phyloP scores from a whole-genome alignment of 2,329 filamentous ascomycete species.

The Cytospora chrysosperma region DNA sequence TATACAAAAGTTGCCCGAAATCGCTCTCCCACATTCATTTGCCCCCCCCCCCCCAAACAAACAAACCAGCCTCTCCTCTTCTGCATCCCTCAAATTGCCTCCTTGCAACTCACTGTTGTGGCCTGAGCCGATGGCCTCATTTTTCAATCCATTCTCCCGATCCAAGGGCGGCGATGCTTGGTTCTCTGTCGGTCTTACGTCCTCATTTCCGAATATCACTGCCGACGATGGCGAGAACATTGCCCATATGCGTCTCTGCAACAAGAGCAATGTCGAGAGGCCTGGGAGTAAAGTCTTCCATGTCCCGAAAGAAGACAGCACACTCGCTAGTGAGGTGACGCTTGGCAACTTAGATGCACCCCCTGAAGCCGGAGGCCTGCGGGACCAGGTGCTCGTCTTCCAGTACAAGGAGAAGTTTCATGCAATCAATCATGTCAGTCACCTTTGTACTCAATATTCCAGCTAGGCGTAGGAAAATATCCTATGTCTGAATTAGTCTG shows the following conservation, averaged over 20 bases:
- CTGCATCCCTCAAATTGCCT: not conserved
- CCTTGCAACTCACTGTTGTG: not conserved
- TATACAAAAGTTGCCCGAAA: no score
- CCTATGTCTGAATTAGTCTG: not conserved
- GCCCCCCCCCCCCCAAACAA: no score
- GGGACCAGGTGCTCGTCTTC: slow-evolving; percentile 23
- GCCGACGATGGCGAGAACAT: slow-evolving; percentile 12
- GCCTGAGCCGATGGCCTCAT: slow-evolving; percentile 5
- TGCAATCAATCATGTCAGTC: slow-evolving; percentile 20
- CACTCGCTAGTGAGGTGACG: slow-evolving; percentile 8
- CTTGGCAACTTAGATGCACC: slow-evolving; percentile 7
- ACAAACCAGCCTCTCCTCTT: no score
- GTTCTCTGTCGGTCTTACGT: slow-evolving; percentile 17
- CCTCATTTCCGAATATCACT: slow-evolving; percentile 22
- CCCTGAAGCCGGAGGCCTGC: slow-evolving; percentile 13
- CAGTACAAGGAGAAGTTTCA: slow-evolving; percentile 23
- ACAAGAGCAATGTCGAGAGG: not conserved
- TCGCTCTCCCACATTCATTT: no score
- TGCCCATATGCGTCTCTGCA: slow-evolving; percentile 10
- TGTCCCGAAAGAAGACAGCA: slow-evolving; percentile 22
- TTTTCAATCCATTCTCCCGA: slow-evolving; percentile 20
- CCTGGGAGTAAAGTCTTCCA: slow-evolving; percentile 16
- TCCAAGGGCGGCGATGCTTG: slow-evolving; percentile 17
- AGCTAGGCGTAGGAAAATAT: not conserved
- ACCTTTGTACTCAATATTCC: no score